phyloP scores from a whole-genome alignment of 1,139 yeast genomes.

The Sugiyamaella grinbergsii region DNA sequence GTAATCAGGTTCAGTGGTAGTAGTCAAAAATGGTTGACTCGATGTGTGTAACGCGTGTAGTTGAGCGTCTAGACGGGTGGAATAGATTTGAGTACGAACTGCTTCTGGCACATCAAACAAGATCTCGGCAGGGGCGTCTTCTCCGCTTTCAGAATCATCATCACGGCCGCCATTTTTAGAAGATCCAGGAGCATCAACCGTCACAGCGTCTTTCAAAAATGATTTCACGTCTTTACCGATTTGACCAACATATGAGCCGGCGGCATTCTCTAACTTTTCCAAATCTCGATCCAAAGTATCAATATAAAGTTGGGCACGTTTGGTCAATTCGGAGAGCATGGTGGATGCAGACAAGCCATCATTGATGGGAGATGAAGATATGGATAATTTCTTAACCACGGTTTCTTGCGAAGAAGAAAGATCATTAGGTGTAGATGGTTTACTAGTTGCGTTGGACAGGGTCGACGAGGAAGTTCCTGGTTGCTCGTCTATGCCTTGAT shows the following conservation, averaged over 20 bases:
- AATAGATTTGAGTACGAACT: conserved; percentile 45
- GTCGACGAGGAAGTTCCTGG: neutral
- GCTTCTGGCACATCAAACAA: conserved; percentile 50
- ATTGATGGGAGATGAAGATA: conserved; percentile 40
- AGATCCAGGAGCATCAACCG: conserved; percentile 43
- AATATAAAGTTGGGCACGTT: conserved; percentile 58
- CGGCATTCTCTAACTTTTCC: conserved; percentile 65
- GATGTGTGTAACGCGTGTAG: conserved; percentile 54
- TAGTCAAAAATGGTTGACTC: conserved; percentile 47
- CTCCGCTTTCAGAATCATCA: conserved; percentile 36
- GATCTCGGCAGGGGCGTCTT: conserved; percentile 44
- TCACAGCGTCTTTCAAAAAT: conserved; percentile 56
- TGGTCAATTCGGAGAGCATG: conserved; percentile 43
- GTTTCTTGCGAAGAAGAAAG: conserved; percentile 28
- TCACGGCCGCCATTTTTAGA: conserved; percentile 22
- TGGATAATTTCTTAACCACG: conserved; percentile 17
- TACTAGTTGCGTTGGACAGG: neutral
- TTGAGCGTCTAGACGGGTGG: conserved; percentile 62
- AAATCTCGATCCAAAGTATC: conserved; percentile 68
- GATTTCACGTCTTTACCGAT: conserved; percentile 52
- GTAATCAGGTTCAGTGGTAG: conserved; percentile 42
- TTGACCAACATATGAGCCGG: conserved; percentile 59
- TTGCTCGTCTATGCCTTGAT: conserved; percentile 18
- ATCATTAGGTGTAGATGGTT: conserved; percentile 24
- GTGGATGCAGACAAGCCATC: conserved; percentile 45